Percentiles rank a stretch among this genome's conserved stretches.
Evolutionary conservation across 2,329 filamentous ascomycete genomes (phyloP).

Genomic region (Sporothrix inflata): DNA sequence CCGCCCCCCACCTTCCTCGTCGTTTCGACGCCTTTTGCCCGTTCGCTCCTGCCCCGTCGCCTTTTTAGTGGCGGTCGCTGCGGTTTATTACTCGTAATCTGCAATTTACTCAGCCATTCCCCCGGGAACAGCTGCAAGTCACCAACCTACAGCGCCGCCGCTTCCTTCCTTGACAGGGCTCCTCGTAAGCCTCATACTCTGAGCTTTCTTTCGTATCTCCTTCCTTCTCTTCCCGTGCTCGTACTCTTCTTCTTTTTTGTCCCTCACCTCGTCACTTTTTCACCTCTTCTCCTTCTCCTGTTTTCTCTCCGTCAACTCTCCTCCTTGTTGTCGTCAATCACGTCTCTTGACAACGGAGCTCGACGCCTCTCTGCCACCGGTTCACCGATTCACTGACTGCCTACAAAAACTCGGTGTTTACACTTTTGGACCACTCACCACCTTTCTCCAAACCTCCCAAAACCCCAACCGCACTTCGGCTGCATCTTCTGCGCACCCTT

Average conservation of each 20-base stretch:
- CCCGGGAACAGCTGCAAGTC: constrained; percentile 28
- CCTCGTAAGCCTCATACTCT: constrained; percentile 23
- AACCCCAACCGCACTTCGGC: constrained; percentile 16
- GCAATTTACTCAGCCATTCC: constrained; percentile 22
- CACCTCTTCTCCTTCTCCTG: not conserved
- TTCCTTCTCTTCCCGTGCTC: not conserved
- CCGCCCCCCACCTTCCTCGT: constrained; percentile 24
- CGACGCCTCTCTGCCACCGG: not conserved
- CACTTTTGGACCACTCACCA: not conserved
- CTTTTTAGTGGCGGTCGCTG: not conserved
- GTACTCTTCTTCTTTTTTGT: not conserved
- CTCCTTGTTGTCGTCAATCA: not conserved
- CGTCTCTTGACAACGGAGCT: not conserved
- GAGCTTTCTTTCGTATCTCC: constrained; percentile 1
- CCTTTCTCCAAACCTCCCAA: constrained; percentile 9
- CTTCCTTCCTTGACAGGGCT: not conserved
- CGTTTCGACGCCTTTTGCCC: not conserved
- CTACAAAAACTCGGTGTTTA: constrained; percentile 9
- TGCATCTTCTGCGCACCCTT: not conserved
- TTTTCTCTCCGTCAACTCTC: not conserved
- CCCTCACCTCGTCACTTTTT: not conserved
- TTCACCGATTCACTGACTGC: not conserved
- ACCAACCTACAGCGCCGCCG: constrained; percentile 4
- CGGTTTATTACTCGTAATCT: not conserved
- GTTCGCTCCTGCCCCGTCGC: constrained; percentile 17